A percentile compares a stretch with the other conserved stretches of the same genome.
These are phyloP conservation scores for Allantophomopsis cytisporea DNA, from an alignment of 2,329 filamentous ascomycete genomes.

Conservation along the genomic window DNA sequence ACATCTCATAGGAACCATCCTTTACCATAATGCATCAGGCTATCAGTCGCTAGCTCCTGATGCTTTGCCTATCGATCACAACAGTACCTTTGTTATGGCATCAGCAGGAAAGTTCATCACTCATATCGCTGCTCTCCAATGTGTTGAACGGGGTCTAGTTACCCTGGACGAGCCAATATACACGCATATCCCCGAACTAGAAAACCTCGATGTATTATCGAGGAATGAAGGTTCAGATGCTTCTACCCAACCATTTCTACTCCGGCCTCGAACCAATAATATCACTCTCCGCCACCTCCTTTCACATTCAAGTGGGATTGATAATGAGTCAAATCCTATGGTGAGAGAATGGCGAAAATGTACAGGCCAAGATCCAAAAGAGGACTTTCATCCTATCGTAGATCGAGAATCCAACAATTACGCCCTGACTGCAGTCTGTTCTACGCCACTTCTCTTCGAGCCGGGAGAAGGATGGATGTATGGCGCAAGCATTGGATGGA, in stretches of 20 bases:
- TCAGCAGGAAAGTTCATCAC: constrained; percentile 43
- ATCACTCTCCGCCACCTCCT: constrained; percentile 7
- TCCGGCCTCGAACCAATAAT: constrained; percentile 1
- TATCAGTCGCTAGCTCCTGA: too few species aligned
- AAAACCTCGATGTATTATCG: constrained; percentile 8
- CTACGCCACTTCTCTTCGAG: constrained; percentile 44
- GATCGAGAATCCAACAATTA: neutral
- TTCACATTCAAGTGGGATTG: constrained; percentile 12
- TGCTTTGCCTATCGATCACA: too few species aligned
- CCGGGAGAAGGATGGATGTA: constrained; percentile 51
- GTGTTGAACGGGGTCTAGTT: constrained; percentile 35
- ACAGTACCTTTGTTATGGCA: constrained; percentile 21
- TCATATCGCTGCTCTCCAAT: constrained; percentile 37
- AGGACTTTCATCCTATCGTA: neutral
- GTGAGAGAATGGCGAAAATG: too few species aligned
- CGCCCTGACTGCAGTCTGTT: neutral
- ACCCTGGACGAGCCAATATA: constrained; percentile 28
- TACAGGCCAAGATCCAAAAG: too few species aligned
- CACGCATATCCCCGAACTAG: constrained; percentile 8
- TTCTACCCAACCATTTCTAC: constrained; percentile 4
- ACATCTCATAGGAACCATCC: too few species aligned
- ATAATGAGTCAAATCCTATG: too few species aligned
- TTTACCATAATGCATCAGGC: too few species aligned
- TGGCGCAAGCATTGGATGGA: constrained; percentile 37
- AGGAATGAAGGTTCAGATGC: constrained; percentile 5